These are phyloP conservation scores for Fusarium nematophilum DNA, from an alignment of 2,329 filamentous ascomycete species.

Conservation along the genomic window DNA sequence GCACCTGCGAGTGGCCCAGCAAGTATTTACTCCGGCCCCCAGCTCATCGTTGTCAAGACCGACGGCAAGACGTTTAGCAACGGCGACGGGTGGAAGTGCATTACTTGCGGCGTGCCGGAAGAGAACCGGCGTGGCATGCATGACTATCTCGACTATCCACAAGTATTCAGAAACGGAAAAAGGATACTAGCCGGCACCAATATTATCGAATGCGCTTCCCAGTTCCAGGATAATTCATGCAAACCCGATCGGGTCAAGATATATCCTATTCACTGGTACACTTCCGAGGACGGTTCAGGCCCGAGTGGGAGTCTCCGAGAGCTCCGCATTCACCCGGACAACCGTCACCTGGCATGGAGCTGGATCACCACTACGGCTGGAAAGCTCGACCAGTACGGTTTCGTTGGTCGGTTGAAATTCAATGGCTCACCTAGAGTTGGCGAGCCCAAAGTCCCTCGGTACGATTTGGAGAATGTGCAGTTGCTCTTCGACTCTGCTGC, in stretches of 20 bases:
- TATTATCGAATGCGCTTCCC: constrained; percentile 52
- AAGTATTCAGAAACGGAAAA: constrained; percentile 53
- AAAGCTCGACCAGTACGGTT: constrained; percentile 42
- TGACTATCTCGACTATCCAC: constrained; percentile 51
- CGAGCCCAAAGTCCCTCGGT: constrained; percentile 44
- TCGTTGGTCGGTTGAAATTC: constrained; percentile 53
- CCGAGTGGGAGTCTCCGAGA: constrained; percentile 52
- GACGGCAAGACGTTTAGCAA: constrained; percentile 54
- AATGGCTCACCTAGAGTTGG: constrained; percentile 49
- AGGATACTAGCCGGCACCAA: constrained; percentile 47
- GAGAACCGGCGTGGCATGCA: constrained; percentile 36
- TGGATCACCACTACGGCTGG: constrained; percentile 42
- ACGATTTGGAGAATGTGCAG: constrained; percentile 55
- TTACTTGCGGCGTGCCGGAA: constrained; percentile 55
- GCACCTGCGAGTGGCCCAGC: constrained; percentile 53
- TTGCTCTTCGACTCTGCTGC: too few relatives aligned
- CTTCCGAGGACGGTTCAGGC: constrained; percentile 42
- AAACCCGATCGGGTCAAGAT: neutral
- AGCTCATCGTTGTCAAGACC: constrained; percentile 56
- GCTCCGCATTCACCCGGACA: constrained; percentile 57
- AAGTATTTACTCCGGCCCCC: constrained; percentile 55
- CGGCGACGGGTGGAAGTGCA: constrained; percentile 59
- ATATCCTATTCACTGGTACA: constrained; percentile 2
- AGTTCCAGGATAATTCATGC: constrained; percentile 41
- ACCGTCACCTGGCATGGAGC: constrained; percentile 55